Evolutionary conservation across 768 basidiomycete genomes (phyloP), one percentile per base, ranked within the genome.

Genomic region (Cantharellus cinnabarinus): DNA sequence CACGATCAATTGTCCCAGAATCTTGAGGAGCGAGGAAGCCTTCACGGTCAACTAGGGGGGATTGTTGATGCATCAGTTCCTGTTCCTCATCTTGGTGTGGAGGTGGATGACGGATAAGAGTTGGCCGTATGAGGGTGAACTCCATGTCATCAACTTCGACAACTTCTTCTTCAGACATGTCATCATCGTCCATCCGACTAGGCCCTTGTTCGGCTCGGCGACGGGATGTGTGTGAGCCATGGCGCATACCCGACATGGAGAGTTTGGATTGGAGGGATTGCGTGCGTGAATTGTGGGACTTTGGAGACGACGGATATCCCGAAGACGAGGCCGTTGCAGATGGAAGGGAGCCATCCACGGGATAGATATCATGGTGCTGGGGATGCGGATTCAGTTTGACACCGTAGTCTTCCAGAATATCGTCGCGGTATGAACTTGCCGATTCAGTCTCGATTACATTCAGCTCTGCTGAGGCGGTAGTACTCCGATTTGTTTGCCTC

Each of bases 71-170:
- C 44, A 48, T 10, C 29, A 48, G 20, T 29, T 29, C 20, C 20
- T 29, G 20, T 29, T 48, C 44, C 44, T 48, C 44, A 48, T 29
- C 29, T 10, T 48, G 10, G 29, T 29, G 44, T 48, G 29, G 10
- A 10, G 44, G 29, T 10, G 44, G 10, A 29, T 48, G 29, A 10
- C 29, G 44, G 10, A 29, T 29, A 29, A 48, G 10, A 29, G 44
- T 48, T 0, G 85, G 86, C 34, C 77, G 73, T 41, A 89, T 74
- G 10, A 88, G 76, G 70, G 87, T 83, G 63, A 89, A 89, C 63
- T 88, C 85, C 74, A 81, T 82, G 66, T 88, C 34, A 50, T 61
- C 58, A 42, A 15, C 5, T 41, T 59, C 59, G 34, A 41, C 3
- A 7, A 59, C 50, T 10, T 60, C 52, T 38, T 61, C 60, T 44